phyloP scores from a whole-genome alignment of 495 filamentous ascomycete genomes.

The Xylaria curta region DNA sequence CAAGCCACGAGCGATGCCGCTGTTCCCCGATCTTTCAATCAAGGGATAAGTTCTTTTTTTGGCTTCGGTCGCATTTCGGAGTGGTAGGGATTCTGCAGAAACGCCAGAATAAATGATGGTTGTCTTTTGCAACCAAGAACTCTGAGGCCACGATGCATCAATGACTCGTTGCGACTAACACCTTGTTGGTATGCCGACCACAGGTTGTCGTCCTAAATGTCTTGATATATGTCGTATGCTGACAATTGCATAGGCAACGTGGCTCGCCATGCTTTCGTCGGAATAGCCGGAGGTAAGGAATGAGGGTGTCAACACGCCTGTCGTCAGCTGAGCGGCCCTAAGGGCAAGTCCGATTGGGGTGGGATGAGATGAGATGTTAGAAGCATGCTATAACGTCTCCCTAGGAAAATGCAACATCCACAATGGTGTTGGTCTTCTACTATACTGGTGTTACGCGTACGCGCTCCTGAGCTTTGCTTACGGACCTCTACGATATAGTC shows the following conservation, averaged over 20 bases:
- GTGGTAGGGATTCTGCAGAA: not conserved
- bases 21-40: conserved; percentile 3
- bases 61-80: not conserved
- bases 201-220: not conserved
- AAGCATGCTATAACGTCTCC: not conserved
- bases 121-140: not conserved
- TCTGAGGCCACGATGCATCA: not conserved
- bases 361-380: not conserved
- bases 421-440: not conserved
- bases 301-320: not conserved
- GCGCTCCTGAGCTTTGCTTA: conserved; percentile 16
- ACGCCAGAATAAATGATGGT: not conserved
- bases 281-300: conserved; percentile 1
- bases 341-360: not conserved
- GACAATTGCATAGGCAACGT: not conserved
- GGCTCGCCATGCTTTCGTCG: not conserved
- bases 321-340: conserved; percentile 13
- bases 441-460: not conserved
- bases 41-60: not conserved
- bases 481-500: not conserved
- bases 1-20: not conserved
- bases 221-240: not conserved
- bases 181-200: conserved; percentile 9
- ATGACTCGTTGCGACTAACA: not conserved
- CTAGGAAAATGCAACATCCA: not conserved